phyloP scores from a whole-genome alignment of 148 eudicot species.

The Vaccinium vitisidaea region DNA sequence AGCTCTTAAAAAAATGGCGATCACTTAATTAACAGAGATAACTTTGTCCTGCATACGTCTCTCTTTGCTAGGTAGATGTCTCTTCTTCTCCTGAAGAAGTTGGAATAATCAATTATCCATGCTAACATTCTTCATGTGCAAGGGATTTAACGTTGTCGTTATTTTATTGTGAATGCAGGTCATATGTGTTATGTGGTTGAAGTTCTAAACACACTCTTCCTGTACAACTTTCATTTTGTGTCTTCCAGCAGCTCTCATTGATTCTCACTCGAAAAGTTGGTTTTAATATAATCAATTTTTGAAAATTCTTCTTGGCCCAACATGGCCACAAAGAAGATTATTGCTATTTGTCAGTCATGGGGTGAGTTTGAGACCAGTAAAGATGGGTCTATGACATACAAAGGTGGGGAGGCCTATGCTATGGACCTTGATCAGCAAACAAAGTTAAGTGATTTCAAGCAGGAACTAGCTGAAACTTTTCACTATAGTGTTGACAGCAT shows the following conservation, averaged over 20 bases:
- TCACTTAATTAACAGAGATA: neutral
- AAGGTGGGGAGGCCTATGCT: constrained; percentile 84
- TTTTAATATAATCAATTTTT: constrained; percentile 1
- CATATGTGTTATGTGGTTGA: neutral
- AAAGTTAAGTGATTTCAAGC: constrained; percentile 52
- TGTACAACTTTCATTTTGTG: neutral
- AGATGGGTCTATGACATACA: constrained; percentile 60
- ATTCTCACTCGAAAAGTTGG: neutral
- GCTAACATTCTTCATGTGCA: neutral
- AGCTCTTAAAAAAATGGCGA: neutral
- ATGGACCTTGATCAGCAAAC: constrained; percentile 58
- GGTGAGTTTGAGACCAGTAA: constrained; percentile 60
- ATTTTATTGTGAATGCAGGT: constrained; percentile 11
- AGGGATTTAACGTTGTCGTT: neutral
- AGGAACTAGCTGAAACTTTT: constrained; percentile 67
- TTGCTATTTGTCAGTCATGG: constrained; percentile 79
- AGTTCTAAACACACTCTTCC: neutral
- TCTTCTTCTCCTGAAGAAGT: neutral
- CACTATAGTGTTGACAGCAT: constrained; percentile 39
- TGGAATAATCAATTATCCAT: neutral
- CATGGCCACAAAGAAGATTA: constrained; percentile 59
- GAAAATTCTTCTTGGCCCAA: neutral
- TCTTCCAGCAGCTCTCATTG: neutral
- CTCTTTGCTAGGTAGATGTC: neutral
- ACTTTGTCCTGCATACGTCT: neutral